A percentile compares a stretch with the other conserved stretches of the same genome.
These are phyloP conservation scores for Brassica incana DNA, from an alignment of 345 rosid genomes.

Conservation along the genomic window DNA sequence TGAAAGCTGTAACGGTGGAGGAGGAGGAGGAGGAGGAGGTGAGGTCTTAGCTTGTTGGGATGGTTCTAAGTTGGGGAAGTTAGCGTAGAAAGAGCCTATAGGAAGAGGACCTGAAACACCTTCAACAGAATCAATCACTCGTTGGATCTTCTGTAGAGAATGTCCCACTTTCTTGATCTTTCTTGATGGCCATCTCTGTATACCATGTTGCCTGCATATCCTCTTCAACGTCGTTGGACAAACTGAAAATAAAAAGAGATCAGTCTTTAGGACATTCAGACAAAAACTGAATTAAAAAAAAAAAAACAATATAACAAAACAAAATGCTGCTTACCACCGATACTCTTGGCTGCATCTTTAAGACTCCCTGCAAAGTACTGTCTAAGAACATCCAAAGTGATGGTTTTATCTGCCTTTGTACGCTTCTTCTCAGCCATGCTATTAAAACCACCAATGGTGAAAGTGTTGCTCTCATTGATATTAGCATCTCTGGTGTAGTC, in stretches of 20 bases:
- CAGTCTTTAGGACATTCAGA: slow-evolving; percentile 9
- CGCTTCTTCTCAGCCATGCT: slow-evolving; percentile 59
- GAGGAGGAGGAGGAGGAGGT: slow-evolving; percentile 15
- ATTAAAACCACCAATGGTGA: slow-evolving; percentile 38
- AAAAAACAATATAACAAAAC: background rate
- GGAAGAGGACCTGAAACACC: slow-evolving; percentile 71
- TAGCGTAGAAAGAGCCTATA: slow-evolving; percentile 62
- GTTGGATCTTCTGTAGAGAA: slow-evolving; percentile 80
- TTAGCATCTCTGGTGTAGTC: slow-evolving; percentile 48
- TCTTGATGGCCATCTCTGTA: slow-evolving; percentile 94
- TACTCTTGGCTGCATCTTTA: slow-evolving; percentile 90
- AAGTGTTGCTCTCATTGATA: slow-evolving; percentile 53
- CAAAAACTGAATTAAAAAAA: background rate
- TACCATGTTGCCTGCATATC: slow-evolving; percentile 90
- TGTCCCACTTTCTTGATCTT: slow-evolving; percentile 93
- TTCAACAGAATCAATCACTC: slow-evolving; percentile 74
- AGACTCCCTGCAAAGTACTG: slow-evolving; percentile 84
- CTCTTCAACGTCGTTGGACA: slow-evolving; percentile 91
- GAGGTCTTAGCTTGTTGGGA: slow-evolving; percentile 30
- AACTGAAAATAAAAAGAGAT: background rate
- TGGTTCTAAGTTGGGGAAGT: slow-evolving; percentile 57
- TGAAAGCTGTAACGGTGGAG: slow-evolving; percentile 15
- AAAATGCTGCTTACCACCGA: slow-evolving; percentile 67
- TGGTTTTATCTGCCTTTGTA: slow-evolving; percentile 64
- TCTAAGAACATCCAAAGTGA: slow-evolving; percentile 70